Conservation (phyloP, 2,329 filamentous ascomycete species). For the Aspergillus fructus region DNA sequence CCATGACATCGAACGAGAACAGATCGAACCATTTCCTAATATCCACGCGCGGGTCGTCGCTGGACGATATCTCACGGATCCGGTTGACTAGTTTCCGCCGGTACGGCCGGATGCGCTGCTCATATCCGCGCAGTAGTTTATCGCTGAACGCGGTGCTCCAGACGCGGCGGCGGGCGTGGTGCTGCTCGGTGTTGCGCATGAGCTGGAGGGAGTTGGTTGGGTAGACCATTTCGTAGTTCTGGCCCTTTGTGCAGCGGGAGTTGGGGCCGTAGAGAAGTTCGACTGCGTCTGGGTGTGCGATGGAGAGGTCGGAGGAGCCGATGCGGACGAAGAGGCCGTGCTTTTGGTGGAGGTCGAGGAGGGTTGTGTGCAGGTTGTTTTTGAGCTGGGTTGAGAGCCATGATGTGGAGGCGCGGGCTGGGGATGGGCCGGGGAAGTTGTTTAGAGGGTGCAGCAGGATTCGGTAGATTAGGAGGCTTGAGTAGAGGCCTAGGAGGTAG, state of each 20-base stretch:
- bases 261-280: conserved; percentile 39
- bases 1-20: conserved; percentile 20
- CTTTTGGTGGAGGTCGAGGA: conserved; percentile 31
- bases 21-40: conserved; percentile 38
- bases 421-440: conserved; percentile 25
- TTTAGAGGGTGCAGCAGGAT: conserved; percentile 15
- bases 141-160: conserved; percentile 46
- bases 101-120: conserved; percentile 36
- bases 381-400: conserved; percentile 14
- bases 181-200: conserved; percentile 35
- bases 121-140: conserved; percentile 43
- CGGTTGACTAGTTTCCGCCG: conserved; percentile 35
- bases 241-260: conserved; percentile 41
- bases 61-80: conserved; percentile 23
- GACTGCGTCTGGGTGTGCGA: conserved; percentile 37
- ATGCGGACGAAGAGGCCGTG: conserved; percentile 39
- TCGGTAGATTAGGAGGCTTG: conserved; percentile 13
- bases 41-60: conserved; percentile 30
- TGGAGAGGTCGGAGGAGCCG: conserved; percentile 37
- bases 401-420: conserved; percentile 32
- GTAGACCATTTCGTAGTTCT: conserved; percentile 41
- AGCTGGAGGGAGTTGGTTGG: conserved; percentile 41
- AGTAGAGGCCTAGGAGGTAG: conserved; percentile 13
- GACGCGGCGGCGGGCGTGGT: conserved; percentile 40
- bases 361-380: conserved; percentile 6